Base-by-base conservation (phyloP, 2,329 filamentous ascomycete species). In the Emydomyces testavorans region DNA sequence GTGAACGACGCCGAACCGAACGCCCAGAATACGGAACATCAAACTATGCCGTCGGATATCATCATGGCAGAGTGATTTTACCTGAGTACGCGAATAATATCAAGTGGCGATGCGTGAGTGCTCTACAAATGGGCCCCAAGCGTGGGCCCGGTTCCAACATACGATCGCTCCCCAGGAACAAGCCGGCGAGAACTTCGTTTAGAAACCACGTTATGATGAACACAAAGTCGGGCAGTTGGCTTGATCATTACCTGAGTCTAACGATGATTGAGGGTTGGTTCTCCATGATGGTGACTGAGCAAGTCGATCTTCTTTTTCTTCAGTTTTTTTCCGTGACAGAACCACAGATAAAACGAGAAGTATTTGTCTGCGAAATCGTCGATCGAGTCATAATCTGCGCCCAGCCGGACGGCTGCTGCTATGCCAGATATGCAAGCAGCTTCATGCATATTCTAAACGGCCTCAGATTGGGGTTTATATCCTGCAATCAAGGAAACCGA, bases 341-440 rank as follows among this genome's bases (percentile, higher is more conserved):
- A 48, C 11, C 26, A 39, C 41, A 67, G 45, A 51, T 64, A 65
- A 23, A 60, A 62, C 5, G 56, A 53, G 44, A 65, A 64, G 57
- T 58, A 34, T 56, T 58, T 41, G 60, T 59, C 2, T 57, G 60
- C 55, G 62, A 62, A 42, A 18, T 53, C 52, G 46, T 64, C 63
- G 13, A 66, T 62, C 2, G 52, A 54, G 29, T 63, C 60, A 56
- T 85, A 85, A 1, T 71, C 67, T 0, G 81, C 82, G 0, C 82
- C 83, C 0, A 85, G 66, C 39, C 78, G 75, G 46, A 83, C 82
- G 0, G 82, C 83, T 1, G 82, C 82, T 3, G 80, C 78, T 40
- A 85, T 83, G 0, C 82, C 82, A 48, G 75, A 79, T 42, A 86
- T 79, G 49, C 80, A 79, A 1, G 82, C 83, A 7, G 83, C 71